Conservation (phyloP, 208 protist species). For the Trypanosoma avium region DNA sequence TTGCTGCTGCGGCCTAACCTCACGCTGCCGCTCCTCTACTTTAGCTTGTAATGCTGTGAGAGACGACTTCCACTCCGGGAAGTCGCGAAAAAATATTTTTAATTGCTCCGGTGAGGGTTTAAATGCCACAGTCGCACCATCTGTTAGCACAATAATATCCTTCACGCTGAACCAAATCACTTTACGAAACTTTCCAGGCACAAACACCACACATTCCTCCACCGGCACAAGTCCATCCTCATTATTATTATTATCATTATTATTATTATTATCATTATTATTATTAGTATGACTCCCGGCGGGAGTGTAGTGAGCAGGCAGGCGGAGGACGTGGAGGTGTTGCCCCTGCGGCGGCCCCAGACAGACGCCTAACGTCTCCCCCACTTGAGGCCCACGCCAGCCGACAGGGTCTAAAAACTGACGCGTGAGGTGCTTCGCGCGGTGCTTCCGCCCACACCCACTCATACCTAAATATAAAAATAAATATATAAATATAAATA, state of each 20-base stretch:
- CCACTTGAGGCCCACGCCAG: constrained; percentile 51
- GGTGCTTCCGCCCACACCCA: constrained; percentile 76
- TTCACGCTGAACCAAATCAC: constrained; percentile 84
- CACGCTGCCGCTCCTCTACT: constrained; percentile 37
- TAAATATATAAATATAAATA: neutral
- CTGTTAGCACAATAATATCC: constrained; percentile 72
- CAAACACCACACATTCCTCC: constrained; percentile 46
- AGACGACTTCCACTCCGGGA: constrained; percentile 41
- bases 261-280: neutral
- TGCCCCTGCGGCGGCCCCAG: constrained; percentile 67
- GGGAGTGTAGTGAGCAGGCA: constrained; percentile 22
- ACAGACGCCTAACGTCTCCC: constrained; percentile 67
- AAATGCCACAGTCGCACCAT: constrained; percentile 47
- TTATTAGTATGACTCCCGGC: neutral
- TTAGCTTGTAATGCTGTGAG: constrained; percentile 40
- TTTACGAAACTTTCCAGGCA: constrained; percentile 89
- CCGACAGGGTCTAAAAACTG: constrained; percentile 63
- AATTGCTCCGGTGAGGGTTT: constrained; percentile 83
- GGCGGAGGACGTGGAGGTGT: constrained; percentile 66
- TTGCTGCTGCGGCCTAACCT: constrained; percentile 48
- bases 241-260: neutral
- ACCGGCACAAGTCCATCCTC: neutral
- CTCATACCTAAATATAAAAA: constrained; percentile 44
- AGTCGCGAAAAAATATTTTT: constrained; percentile 50
- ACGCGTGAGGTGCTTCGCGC: constrained; percentile 80